A percentile compares a stretch with the other conserved stretches of the same genome.
These are phyloP conservation scores for Didymella pomorum DNA, from an alignment of 2,329 filamentous ascomycete species.

Conservation along the genomic window DNA sequence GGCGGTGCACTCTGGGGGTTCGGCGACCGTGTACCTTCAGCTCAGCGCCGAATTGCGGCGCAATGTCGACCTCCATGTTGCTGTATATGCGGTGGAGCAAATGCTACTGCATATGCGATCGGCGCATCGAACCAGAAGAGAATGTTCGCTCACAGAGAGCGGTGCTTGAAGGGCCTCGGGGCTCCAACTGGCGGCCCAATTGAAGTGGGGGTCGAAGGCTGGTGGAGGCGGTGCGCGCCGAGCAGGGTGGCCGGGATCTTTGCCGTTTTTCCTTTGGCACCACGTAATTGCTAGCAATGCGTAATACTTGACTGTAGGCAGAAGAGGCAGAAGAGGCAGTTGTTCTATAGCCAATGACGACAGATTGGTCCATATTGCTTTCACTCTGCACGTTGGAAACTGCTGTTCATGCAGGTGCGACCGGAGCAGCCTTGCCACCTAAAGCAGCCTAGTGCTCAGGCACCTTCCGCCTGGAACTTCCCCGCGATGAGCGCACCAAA, in stretches of 20 bases:
- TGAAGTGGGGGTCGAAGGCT: constrained; percentile 42
- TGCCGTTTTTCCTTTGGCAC: constrained; percentile 24
- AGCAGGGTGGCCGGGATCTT: constrained; percentile 33
- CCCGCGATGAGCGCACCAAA: constrained; percentile 31
- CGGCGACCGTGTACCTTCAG: constrained; percentile 73
- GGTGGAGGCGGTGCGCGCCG: constrained; percentile 40
- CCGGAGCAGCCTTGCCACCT: constrained; percentile 23
- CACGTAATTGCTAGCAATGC: constrained; percentile 9
- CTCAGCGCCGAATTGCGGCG: constrained; percentile 90
- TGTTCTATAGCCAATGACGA: background rate
- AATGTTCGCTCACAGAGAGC: constrained; percentile 23
- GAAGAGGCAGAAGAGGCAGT: background rate
- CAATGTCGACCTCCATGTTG: constrained; percentile 80
- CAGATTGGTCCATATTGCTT: constrained; percentile 12
- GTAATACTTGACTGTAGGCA: background rate
- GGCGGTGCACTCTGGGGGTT: constrained; percentile 20
- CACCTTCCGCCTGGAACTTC: constrained; percentile 29
- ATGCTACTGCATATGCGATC: constrained; percentile 30
- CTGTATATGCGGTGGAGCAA: constrained; percentile 23
- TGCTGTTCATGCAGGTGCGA: constrained; percentile 30
- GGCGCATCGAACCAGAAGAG: constrained; percentile 26
- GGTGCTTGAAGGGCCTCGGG: constrained; percentile 34
- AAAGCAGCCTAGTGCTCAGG: constrained; percentile 37
- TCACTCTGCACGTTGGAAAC: constrained; percentile 21
- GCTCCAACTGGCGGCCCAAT: constrained; percentile 34